These are phyloP conservation scores for Dendrobium catenatum DNA, from an alignment of 106 monocot species.

Conservation along the genomic window DNA sequence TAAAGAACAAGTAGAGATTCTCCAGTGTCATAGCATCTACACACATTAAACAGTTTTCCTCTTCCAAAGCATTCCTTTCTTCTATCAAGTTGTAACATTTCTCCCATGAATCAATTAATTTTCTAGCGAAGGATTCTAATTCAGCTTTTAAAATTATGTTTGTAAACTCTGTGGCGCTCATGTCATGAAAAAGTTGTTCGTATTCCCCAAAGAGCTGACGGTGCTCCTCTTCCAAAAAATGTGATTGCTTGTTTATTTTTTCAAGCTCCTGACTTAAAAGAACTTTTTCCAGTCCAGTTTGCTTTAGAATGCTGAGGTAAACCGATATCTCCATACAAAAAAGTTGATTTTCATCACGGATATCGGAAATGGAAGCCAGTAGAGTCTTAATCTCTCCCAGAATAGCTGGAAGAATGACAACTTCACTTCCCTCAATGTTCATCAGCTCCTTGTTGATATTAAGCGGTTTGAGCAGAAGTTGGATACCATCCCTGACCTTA, in stretches of 20 bases:
- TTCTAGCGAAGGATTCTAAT: constrained; percentile 14
- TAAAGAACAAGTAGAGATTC: constrained; percentile 32
- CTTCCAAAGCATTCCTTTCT: constrained; percentile 29
- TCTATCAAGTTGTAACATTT: constrained; percentile 18
- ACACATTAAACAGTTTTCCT: constrained; percentile 30
- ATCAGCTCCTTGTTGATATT: constrained; percentile 7
- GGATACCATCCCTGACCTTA: neutral
- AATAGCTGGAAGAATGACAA: neutral
- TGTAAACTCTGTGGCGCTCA: constrained; percentile 9
- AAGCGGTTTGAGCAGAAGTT: constrained; percentile 5
- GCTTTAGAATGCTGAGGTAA: constrained; percentile 33
- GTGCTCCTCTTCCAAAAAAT: constrained; percentile 16
- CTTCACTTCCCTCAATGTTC: neutral
- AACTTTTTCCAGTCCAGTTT: constrained; percentile 19
- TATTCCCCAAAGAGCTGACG: constrained; percentile 22
- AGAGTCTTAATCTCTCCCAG: constrained; percentile 14
- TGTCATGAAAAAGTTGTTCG: constrained; percentile 20
- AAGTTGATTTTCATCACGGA: constrained; percentile 15
- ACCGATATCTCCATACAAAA: constrained; percentile 35
- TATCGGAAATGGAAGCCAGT: constrained; percentile 7
- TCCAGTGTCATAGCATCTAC: constrained; percentile 29
- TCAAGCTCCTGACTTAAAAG: constrained; percentile 4
- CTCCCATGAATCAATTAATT: constrained; percentile 24
- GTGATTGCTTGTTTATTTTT: constrained; percentile 16
- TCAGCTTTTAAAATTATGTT: constrained; percentile 21